Base-by-base conservation (phyloP, 2,329 filamentous ascomycete genomes). In the Diaporthe ampelina region DNA sequence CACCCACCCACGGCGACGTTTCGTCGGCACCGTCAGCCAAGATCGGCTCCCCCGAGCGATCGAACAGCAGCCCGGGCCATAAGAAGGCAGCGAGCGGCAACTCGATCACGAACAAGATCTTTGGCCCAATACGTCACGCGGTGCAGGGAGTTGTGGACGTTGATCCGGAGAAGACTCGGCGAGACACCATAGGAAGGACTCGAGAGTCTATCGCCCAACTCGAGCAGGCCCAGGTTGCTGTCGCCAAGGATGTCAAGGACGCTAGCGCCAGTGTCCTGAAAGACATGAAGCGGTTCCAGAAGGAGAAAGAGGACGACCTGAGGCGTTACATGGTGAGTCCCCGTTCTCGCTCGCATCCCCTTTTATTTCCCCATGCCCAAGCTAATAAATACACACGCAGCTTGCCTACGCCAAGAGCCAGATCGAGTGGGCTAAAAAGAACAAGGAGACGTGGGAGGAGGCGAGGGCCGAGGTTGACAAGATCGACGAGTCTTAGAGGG, bases 101-200 rank as follows among this genome's bases (percentile, higher is more conserved):
- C 79, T 98, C 97, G 76, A 95, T 98, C 76, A 95, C 95, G 1
- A 92, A 92, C 81, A 98, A 96, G 85, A 95, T 99, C 70, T 98
- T 99, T 82, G 97, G 96, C 0, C 94, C 95, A 15, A 93, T 99
- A 76, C 97, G 94, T 72, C 96, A 99, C 84, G 97, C 97, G 0
- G 95, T 98, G 45, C 95, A 98, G 80, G 97, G 97, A 5, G 96
- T 98, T 79, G 96, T 97, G 1, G 97, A 99, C 81, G 94, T 97
- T 56, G 97, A 99, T 81, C 97, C 97, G 0, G 97, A 99, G 84
- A 90, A 95, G 76, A 98, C 95, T 57, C 90, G 97, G 70, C 90
- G 97, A 71, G 97, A 99, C 82, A 93, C 95, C 77, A 98, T 99
- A 78, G 95, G 96, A 52, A 98, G 98, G 88, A 99, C 97, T 0